Evolutionary conservation across 805 yeast species (phyloP), one percentile per base, ranked within the genome.

Genomic region (Saturnispora mendoncae): DNA sequence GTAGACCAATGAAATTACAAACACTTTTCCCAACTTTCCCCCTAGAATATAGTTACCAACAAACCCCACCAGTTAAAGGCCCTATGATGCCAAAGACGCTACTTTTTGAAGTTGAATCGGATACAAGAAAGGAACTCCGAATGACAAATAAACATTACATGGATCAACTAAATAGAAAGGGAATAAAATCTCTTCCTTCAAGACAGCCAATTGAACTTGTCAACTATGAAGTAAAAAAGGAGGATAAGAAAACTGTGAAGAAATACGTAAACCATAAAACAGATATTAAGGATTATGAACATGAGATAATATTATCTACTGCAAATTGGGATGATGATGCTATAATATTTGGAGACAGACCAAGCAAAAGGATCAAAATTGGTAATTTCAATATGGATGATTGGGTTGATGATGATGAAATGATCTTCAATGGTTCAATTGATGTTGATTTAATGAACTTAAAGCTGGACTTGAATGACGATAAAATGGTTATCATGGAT

Each of bases 401-500:
- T 31, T 60, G 64, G 64, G 44, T 28, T 13, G 65, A 64, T 12
- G 76, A 76, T 40, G 90, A 83, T 51, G 83, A 78, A 21, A 67
- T 72, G 46, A 71, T 92, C n/a, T 73, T 88, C 39, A 80, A 83
- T 31, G 97, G 95, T 2, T 69, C 54, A 33, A 62, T 66, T 39
- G 57, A 62, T 36, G 45, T 58, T 4, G 66, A 61, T 3, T 36
- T 53, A 0, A 47, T 56, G 26, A 65, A 65, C 23, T 57, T 79
- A 31, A 69, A 68, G 48, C 61, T 92, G 33, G 94, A 90, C 59
- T 72, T 87, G 80, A 92, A 88, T 55, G 99, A 92, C 59, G 84
- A 92, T 12, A 70, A 79, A 41, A 62, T 92, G 43, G 60, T 90
- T 31, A 80, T 92, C 47, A 72, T 78, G 19, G 72, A 76, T 9